Percentiles rank a stretch among this genome's conserved stretches.
Conservation (phyloP, 805 yeast genomes). For the Zygoascus biomembranicola region DNA sequence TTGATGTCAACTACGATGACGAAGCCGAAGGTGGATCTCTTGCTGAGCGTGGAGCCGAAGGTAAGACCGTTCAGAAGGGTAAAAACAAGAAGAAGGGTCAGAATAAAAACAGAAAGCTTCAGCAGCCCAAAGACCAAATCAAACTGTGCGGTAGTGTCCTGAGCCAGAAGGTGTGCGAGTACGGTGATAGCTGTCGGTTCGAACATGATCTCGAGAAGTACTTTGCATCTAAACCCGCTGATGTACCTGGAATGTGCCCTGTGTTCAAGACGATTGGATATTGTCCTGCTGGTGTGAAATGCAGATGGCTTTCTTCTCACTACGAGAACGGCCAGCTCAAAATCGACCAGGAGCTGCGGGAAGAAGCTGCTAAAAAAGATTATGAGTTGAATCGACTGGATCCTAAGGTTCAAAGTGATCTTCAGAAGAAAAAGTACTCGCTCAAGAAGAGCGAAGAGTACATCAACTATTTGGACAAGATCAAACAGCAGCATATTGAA, state of each 20-base stretch:
- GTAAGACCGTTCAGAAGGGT: slow-evolving; percentile 36
- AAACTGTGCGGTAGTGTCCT: slow-evolving; percentile 54
- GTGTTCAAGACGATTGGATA: slow-evolving; percentile 73
- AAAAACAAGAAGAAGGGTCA: slow-evolving; percentile 64
- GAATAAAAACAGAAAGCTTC: slow-evolving; percentile 71
- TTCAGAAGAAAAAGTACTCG: slow-evolving; percentile 56
- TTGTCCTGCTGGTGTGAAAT: slow-evolving; percentile 88
- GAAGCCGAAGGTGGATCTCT: slow-evolving; percentile 22
- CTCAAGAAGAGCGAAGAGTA: slow-evolving; percentile 51
- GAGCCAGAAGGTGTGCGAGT: slow-evolving; percentile 38
- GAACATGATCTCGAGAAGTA: slow-evolving; percentile 68
- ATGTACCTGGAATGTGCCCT: slow-evolving; percentile 75
- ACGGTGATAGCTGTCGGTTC: slow-evolving; percentile 63
- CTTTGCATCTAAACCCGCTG: slow-evolving; percentile 56
- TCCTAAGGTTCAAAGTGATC: slow-evolving; percentile 35
- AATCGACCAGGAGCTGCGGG: slow-evolving; percentile 37
- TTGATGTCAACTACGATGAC: slow-evolving; percentile 15
- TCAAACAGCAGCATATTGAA: slow-evolving; percentile 17
- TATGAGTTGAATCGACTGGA: slow-evolving; percentile 59
- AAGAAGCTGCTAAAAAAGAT: slow-evolving; percentile 29
- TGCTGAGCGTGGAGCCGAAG: slow-evolving; percentile 33
- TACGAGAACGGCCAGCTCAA: slow-evolving; percentile 33
- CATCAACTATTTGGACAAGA: slow-evolving; percentile 51
- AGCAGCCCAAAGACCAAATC: slow-evolving; percentile 55
- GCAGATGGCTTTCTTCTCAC: slow-evolving; percentile 84